Evolutionary conservation across 345 rosid genomes (phyloP).

Genomic region (Euphorbia pulcherrima): DNA sequence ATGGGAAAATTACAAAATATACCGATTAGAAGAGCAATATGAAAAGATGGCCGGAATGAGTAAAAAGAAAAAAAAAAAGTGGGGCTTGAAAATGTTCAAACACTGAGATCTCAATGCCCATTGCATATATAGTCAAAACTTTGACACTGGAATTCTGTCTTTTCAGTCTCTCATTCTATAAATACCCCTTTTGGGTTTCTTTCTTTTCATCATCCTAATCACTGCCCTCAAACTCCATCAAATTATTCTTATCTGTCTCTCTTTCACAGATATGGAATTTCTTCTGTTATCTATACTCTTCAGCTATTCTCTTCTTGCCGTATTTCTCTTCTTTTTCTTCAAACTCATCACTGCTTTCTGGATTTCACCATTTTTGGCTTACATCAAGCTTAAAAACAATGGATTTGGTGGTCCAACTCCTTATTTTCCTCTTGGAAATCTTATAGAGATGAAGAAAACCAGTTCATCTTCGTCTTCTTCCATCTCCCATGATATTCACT

Average conservation of each 20-base stretch:
- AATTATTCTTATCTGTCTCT: background rate
- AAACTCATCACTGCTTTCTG: constrained; percentile 52
- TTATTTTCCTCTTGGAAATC: constrained; percentile 73
- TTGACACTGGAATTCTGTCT: constrained; percentile 19
- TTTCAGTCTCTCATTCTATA: constrained; percentile 23
- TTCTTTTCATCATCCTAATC: background rate
- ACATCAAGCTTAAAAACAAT: constrained; percentile 46
- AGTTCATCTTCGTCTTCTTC: constrained; percentile 22
- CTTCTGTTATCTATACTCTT: constrained; percentile 14
- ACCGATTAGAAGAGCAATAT: too few relatives aligned
- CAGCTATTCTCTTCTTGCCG: constrained; percentile 5
- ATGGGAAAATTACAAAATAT: too few relatives aligned
- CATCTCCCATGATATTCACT: constrained; percentile 77
- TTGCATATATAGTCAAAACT: constrained; percentile 17
- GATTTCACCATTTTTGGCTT: constrained; percentile 52
- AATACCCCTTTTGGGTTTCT: constrained; percentile 28
- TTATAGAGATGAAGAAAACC: constrained; percentile 54
- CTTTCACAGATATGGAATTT: constrained; percentile 23
- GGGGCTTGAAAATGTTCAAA: constrained; percentile 9
- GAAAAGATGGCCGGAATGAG: background rate
- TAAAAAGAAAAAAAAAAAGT: background rate
- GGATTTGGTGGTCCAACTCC: constrained; percentile 85
- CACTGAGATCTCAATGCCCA: background rate
- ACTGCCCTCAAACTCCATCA: background rate
- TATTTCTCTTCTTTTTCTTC: constrained; percentile 31